These are phyloP conservation scores for Backusella macrospora DNA, from an alignment of 192 early-diverging fungal species.

Conservation along the genomic window DNA sequence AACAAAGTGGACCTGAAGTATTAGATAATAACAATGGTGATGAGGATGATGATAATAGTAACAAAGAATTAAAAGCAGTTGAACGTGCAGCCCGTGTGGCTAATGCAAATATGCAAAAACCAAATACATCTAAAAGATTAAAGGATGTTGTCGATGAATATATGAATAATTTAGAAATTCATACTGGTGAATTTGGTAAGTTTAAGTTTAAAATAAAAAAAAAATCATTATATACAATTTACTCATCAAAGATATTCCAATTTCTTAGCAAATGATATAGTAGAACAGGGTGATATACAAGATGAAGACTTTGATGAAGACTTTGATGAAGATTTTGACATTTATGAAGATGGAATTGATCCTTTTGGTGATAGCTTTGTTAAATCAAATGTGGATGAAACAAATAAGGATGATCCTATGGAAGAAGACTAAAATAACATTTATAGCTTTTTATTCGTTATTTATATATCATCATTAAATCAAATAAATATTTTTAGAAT, in stretches of 20 bases:
- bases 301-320: background rate
- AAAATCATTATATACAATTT: background rate
- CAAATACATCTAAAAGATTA: background rate
- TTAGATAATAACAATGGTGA: background rate
- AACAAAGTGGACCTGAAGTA: background rate
- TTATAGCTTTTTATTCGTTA: too few relatives aligned
- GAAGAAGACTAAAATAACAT: background rate
- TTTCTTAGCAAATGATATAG: conserved; percentile 3
- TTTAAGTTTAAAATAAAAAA: too few relatives aligned
- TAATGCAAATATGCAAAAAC: background rate
- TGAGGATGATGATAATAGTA: background rate
- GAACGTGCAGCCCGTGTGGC: conserved; percentile 2
- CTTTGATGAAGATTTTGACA: background rate
- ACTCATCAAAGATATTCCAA: background rate
- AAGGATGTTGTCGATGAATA: conserved; percentile 18
- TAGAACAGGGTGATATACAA: background rate
- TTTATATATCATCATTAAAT: too few relatives aligned
- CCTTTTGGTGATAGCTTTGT: background rate
- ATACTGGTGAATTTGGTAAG: conserved; percentile 6
- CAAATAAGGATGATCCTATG: background rate
- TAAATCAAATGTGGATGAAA: background rate
- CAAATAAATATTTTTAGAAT: too few relatives aligned
- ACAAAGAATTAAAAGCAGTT: background rate
- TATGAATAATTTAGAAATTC: background rate
- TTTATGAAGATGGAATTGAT: conserved; percentile 2